These are phyloP conservation scores for Nematodospora anomalae DNA, from an alignment of 1,139 yeast species.

Conservation along the genomic window DNA sequence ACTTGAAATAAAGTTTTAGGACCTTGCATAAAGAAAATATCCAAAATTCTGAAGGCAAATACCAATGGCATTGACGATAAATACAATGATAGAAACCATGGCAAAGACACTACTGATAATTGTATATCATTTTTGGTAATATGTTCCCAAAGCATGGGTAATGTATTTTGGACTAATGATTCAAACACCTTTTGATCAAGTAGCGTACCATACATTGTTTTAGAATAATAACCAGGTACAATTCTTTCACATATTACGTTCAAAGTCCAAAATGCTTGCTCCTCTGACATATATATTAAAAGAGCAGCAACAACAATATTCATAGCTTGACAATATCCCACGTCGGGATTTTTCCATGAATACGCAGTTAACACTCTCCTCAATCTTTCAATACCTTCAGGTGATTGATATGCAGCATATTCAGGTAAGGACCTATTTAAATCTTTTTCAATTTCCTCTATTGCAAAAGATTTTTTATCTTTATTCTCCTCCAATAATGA, in stretches of 20 bases:
- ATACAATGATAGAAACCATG: constrained; percentile 93
- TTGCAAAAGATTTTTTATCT: constrained; percentile 72
- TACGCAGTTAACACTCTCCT: constrained; percentile 89
- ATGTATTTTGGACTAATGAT: constrained; percentile 79
- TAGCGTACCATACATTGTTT: constrained; percentile 96
- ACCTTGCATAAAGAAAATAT: constrained; percentile 89
- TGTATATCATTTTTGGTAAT: constrained; percentile 80
- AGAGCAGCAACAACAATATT: constrained; percentile 95
- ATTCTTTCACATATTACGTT: constrained; percentile 78
- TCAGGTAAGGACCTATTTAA: constrained; percentile 92
- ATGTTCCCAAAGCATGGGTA: constrained; percentile 89
- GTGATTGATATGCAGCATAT: constrained; percentile 86
- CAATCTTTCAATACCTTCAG: constrained; percentile 80
- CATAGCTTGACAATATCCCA: constrained; percentile 99
- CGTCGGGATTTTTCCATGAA: constrained; percentile 96
- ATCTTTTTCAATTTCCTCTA: constrained; percentile 96
- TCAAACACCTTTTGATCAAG: constrained; percentile 94
- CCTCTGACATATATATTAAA: constrained; percentile 91
- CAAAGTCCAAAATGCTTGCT: constrained; percentile 95
- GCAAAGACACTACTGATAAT: constrained; percentile 88
- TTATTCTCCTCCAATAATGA: constrained; percentile 57
- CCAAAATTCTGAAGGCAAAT: constrained; percentile 88
- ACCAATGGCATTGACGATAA: constrained; percentile 93
- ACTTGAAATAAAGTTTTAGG: constrained; percentile 89
- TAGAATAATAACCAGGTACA: constrained; percentile 95